Base-by-base conservation (phyloP, 208 protist species). In the Leptomonas seymouri region DNA sequence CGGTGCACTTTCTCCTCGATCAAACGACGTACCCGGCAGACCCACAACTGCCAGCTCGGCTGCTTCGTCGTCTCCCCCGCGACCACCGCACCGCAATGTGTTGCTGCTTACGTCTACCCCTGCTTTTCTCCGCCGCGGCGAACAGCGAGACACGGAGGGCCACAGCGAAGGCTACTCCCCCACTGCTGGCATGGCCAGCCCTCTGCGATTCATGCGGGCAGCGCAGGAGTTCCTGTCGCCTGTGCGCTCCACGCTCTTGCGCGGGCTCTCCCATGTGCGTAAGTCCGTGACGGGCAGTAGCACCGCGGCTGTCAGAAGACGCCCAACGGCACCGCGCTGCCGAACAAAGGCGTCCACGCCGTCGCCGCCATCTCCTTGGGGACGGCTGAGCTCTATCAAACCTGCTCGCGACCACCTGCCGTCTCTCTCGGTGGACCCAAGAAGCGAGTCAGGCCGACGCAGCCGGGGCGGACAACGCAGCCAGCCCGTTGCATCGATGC, bases 251-350 rank as follows among this genome's bases (percentile, higher is more conserved):
- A 77, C 80, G 6, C 58, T 82, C 4, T 55, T 69, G 48, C 77
- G 78, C 39, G 81, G 78, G 14, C 76, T 92, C 44, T 81, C 86
- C 3, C 78, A 84, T 65, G 58, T 89, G 36, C 83, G 81, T 9
- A 71, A 85, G 41, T 88, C 82, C 55, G 27, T 85, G 23, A 25
- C 45, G 11, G 57, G 45, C 2, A 62, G 30, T 15, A 14, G 5
- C 20, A 20, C 31, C 27, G 28, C 34, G 34, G n/a, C n/a, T n/a
- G 64, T 20, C 28, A 41, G 25, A 3, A n/a, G 14, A 48, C 30
- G 49, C 23, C 45, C 60, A 65, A 11, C 25, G 23, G 41, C 56
- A 41, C 18, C 67, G 28, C 39, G 28, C 8, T 21, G 46, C 31
- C 27, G 31, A 27, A 7, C 30, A 31, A 41, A 49, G 21, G 53